These are phyloP conservation scores for Urtica urens DNA, from an alignment of 306 rosid species.

Conservation along the genomic window DNA sequence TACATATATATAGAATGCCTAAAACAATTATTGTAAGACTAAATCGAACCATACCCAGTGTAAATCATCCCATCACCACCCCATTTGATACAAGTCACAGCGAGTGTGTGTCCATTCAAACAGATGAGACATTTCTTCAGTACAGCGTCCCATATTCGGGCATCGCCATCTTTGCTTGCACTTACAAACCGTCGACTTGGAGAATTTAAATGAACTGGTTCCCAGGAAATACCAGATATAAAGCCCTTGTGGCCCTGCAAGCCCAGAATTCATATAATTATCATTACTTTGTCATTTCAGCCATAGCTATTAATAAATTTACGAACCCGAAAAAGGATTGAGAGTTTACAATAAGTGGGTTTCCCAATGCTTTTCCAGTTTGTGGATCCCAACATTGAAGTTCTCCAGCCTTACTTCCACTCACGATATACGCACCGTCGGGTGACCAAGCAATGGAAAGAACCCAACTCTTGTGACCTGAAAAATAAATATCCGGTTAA, in stretches of 20 bases:
- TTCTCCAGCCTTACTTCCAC: slow-evolving; percentile 92
- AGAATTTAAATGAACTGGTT: slow-evolving; percentile 73
- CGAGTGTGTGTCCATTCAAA: slow-evolving; percentile 84
- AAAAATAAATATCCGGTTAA: too few relatives aligned
- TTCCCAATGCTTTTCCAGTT: slow-evolving; percentile 71
- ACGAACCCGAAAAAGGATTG: slow-evolving; percentile 1
- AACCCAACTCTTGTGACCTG: slow-evolving; percentile 94
- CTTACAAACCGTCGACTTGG: slow-evolving; percentile 91
- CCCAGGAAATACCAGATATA: slow-evolving; percentile 98
- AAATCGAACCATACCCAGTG: slow-evolving; percentile 49
- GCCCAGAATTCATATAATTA: too few relatives aligned
- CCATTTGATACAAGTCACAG: slow-evolving; percentile 91
- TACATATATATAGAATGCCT: too few relatives aligned
- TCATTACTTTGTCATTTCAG: not conserved
- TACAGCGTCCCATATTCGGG: slow-evolving; percentile 84
- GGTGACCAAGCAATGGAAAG: slow-evolving; percentile 95
- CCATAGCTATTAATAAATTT: not conserved
- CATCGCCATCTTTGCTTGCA: slow-evolving; percentile 97
- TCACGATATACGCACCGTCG: slow-evolving; percentile 80
- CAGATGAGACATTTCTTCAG: slow-evolving; percentile 48
- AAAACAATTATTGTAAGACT: too few relatives aligned
- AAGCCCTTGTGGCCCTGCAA: slow-evolving; percentile 98
- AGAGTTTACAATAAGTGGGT: slow-evolving; percentile 45
- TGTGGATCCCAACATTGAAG: slow-evolving; percentile 86
- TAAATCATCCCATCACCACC: slow-evolving; percentile 96